Conservation (phyloP, 495 filamentous ascomycete genomes). For the Aspergillus olivimuriae region DNA sequence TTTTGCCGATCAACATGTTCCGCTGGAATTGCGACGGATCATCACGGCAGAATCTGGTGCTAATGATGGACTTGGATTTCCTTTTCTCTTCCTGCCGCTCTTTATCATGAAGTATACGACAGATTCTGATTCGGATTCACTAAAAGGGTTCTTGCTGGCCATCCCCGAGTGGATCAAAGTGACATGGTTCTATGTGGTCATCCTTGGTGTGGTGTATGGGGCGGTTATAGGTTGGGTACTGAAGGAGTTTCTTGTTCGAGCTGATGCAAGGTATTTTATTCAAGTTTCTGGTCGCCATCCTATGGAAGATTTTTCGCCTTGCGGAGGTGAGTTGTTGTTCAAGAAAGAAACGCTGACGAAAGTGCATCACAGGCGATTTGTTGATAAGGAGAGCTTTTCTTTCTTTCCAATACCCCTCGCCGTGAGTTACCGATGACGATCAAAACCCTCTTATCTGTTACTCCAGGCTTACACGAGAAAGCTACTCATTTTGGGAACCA, state of each 20-base stretch:
- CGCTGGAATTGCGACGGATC: constrained; percentile 73
- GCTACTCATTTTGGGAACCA: constrained; percentile 80
- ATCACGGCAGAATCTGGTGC: constrained; percentile 88
- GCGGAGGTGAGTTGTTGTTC: no score
- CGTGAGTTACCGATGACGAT: constrained; percentile 46
- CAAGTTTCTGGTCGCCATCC: no score
- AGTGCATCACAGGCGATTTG: no score
- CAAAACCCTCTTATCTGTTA: constrained; percentile 9
- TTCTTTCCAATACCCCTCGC: constrained; percentile 83
- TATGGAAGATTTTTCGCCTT: no score
- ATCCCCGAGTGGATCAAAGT: constrained; percentile 82
- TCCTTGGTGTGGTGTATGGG: constrained; percentile 76
- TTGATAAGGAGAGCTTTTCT: constrained; percentile 86
- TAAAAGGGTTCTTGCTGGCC: no score
- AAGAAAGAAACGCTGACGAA: no score
- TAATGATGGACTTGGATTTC: constrained; percentile 92
- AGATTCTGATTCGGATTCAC: no score
- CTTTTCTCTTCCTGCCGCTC: constrained; percentile 79
- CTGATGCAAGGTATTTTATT: constrained; percentile 69
- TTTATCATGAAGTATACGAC: constrained; percentile 80
- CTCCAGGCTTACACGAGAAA: constrained; percentile 10
- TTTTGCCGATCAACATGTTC: constrained; percentile 86
- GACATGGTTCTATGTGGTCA: constrained; percentile 77
- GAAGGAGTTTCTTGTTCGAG: constrained; percentile 76
- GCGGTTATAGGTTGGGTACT: constrained; percentile 71